Evolutionary conservation across 768 basidiomycete species (phyloP).

Genomic region (Amanita phalloides): DNA sequence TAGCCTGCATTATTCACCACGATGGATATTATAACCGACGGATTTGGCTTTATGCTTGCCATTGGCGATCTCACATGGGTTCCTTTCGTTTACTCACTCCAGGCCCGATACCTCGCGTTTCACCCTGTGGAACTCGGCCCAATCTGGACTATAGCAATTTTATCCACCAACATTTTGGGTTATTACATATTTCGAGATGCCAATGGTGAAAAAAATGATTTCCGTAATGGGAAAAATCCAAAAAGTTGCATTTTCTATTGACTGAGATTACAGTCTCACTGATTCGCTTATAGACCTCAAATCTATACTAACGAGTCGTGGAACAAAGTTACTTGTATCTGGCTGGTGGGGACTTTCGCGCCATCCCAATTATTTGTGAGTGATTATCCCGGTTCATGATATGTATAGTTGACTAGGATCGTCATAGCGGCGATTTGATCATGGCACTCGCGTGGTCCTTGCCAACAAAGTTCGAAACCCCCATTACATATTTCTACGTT

Average conservation of each 20-base stretch:
- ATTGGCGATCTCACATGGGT: slow-evolving; percentile 92
- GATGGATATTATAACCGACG: slow-evolving; percentile 97
- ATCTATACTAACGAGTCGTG: slow-evolving; percentile 72
- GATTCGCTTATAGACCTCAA: slow-evolving; percentile 45
- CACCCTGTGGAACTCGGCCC: slow-evolving; percentile 70
- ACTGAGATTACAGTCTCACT: not conserved
- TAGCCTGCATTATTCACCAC: slow-evolving; percentile 85
- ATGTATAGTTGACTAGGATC: not conserved
- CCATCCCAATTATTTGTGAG: slow-evolving; percentile 87
- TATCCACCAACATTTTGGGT: slow-evolving; percentile 58
- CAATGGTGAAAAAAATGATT: slow-evolving; percentile 94
- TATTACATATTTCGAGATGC: slow-evolving; percentile 86
- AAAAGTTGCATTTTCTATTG: slow-evolving; percentile 6
- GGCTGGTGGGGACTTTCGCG: slow-evolving; percentile 97
- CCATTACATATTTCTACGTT: slow-evolving; percentile 94
- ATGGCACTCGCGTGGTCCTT: slow-evolving; percentile 93
- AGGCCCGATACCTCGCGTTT: slow-evolving; percentile 94
- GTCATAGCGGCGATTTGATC: slow-evolving; percentile 64
- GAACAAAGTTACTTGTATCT: slow-evolving; percentile 84
- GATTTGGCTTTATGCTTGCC: slow-evolving; percentile 97
- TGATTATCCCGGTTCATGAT: slow-evolving; percentile 2
- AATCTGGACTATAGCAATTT: slow-evolving; percentile 40
- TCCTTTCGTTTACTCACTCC: slow-evolving; percentile 88
- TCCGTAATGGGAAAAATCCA: slow-evolving; percentile 87
- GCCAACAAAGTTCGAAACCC: slow-evolving; percentile 84